Percentiles rank a stretch among this genome's conserved stretches.
Conservation (phyloP, 225 moss, liverwort and hornwort genomes). For the Pseudisothecium myosuroides region DNA sequence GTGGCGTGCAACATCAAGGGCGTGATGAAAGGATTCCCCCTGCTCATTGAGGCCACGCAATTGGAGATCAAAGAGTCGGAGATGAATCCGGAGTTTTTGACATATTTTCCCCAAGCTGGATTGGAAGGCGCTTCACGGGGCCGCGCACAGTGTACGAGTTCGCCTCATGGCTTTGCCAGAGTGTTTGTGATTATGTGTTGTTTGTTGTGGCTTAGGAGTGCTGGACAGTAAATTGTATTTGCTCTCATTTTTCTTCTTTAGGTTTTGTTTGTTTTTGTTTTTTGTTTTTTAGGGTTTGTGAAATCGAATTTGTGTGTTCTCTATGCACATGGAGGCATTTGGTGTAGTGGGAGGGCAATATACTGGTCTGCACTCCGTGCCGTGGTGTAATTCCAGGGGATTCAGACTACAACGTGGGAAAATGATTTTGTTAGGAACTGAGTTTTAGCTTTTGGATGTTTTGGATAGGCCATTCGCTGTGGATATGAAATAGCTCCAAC, state of each 20-base stretch:
- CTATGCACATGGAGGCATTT: background rate
- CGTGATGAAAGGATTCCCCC: conserved; percentile 75
- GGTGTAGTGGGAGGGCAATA: background rate
- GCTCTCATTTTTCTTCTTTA: background rate
- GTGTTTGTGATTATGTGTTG: background rate
- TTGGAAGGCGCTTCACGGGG: conserved; percentile 95
- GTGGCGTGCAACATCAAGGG: conserved; percentile 95
- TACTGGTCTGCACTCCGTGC: background rate
- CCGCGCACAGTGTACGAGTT: conserved; percentile 47
- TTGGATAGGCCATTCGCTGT: background rate
- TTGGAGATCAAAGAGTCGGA: conserved; percentile 76
- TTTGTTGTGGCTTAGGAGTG: background rate
- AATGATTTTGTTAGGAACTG: background rate
- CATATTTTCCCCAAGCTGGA: conserved; percentile 78
- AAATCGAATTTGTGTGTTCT: background rate
- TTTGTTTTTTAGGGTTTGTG: background rate
- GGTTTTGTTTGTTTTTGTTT: no score
- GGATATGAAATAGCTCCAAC: background rate
- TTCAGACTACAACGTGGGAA: background rate
- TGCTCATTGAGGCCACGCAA: conserved; percentile 58
- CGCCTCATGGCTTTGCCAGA: background rate
- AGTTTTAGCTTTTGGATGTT: background rate
- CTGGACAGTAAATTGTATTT: background rate
- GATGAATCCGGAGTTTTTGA: conserved; percentile 76
- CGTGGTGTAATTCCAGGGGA: background rate